Base-by-base conservation (phyloP, 1,139 yeast species). In the Pichia sp. region DNA sequence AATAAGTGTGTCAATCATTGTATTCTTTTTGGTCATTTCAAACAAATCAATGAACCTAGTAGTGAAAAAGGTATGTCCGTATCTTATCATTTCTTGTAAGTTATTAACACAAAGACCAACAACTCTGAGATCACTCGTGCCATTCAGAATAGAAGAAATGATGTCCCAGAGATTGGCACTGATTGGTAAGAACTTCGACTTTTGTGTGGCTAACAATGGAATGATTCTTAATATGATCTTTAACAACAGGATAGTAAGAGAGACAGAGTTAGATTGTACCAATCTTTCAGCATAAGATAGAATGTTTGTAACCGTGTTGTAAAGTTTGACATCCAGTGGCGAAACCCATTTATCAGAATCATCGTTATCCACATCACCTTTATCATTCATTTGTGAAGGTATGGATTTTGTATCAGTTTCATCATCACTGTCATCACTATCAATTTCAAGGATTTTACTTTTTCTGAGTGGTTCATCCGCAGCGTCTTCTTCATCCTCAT, bases 91-190 rank as follows among this genome's bases (percentile, higher is more conserved):
- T 11, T 56, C 58, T 3, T 61, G 60, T 11, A 79, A 59, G 3
- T 74, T 67, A 6, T 61, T 61, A 22, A 70, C 53, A 0, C 75
- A 67, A n/a, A 63, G 55, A 4, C 62, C 60, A 2, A 67, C 64
- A 7, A 75, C 53, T 34, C 71, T 65, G 14, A 64, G 59, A 53
- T 76, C 79, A 1, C 50, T 50, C 34, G 58, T 51, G n/a, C 60
- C 59, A n/a, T 70, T 52, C 0, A 77, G 62, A 10, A 69, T 63
- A 22, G 68, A 70, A 0, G 73, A 66, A 1, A 78, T 65, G 7
- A 71, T 65, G 3, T 85, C 83, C 97, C 97, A 93, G 17, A 79
- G 67, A 4, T 76, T 71, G 1, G 94, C 84, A 3, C 86, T 71
- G 2, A 83, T 64, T 0, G 96, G 96, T 41, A 86, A 67, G 35